Conservation (phyloP, 2,329 filamentous ascomycete genomes). For the Colletotrichum costaricense region DNA sequence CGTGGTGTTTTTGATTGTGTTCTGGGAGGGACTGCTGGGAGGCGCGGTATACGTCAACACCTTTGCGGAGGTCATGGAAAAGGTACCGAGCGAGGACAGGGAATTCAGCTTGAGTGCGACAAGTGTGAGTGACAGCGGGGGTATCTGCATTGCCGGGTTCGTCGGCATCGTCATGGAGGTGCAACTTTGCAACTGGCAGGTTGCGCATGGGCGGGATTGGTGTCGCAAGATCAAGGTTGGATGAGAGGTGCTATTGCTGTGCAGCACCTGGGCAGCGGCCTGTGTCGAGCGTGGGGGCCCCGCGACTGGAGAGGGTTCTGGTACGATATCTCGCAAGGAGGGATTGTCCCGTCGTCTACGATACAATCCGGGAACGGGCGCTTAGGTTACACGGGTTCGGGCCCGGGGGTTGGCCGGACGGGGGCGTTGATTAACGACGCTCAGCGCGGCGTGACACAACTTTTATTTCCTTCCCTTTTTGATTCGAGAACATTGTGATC, state of each 20-base stretch:
- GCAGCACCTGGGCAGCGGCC: not conserved
- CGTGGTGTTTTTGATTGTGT: slow-evolving; percentile 84
- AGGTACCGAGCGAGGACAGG: slow-evolving; percentile 78
- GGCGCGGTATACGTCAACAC: slow-evolving; percentile 96
- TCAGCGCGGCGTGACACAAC: slow-evolving; percentile 2
- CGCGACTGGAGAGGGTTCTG: not conserved
- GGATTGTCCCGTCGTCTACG: not conserved
- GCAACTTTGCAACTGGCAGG: slow-evolving; percentile 85
- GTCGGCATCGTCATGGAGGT: slow-evolving; percentile 86
- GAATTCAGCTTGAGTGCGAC: slow-evolving; percentile 94
- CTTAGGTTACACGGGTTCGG: not conserved
- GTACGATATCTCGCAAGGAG: not conserved
- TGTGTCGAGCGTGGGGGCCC: not conserved
- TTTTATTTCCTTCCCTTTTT: not conserved
- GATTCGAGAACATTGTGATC: no score
- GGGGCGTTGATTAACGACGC: not conserved
- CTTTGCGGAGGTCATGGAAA: slow-evolving; percentile 93
- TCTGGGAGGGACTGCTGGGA: slow-evolving; percentile 94
- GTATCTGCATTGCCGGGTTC: slow-evolving; percentile 90
- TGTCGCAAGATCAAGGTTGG: slow-evolving; percentile 68
- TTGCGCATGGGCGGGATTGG: slow-evolving; percentile 80
- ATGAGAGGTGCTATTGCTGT: slow-evolving; percentile 34
- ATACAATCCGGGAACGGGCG: not conserved
- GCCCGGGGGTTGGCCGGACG: not conserved
- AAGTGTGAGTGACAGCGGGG: slow-evolving; percentile 90